phyloP scores from a whole-genome alignment of 2,329 filamentous ascomycete genomes.

The Cryphonectria japonica region DNA sequence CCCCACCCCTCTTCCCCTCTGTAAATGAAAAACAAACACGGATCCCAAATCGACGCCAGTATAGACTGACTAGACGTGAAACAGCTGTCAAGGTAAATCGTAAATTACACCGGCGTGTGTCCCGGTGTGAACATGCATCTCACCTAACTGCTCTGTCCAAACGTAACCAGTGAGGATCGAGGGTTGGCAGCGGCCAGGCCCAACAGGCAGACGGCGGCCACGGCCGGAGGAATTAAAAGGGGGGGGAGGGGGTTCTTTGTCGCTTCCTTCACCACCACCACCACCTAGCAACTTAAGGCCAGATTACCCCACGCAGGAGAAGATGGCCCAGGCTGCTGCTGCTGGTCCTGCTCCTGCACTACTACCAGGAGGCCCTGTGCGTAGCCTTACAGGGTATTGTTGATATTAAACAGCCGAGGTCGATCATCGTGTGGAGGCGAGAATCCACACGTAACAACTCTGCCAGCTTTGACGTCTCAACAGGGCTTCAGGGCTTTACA shows the following conservation, averaged over 20 bases:
- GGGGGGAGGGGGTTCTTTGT: neutral
- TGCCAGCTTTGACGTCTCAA: conserved; percentile 12
- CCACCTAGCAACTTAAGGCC: neutral
- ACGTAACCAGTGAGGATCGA: neutral
- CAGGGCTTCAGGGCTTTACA: neutral
- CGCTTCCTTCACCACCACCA: neutral
- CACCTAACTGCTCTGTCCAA: neutral
- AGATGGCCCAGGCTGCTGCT: conserved; percentile 1
- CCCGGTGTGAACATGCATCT: neutral
- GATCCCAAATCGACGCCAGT: conserved; percentile 1
- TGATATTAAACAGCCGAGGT: conserved; percentile 4
- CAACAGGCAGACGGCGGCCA: neutral
- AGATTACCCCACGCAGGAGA: neutral
- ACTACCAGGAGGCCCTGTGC: neutral
- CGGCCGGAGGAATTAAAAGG: no score
- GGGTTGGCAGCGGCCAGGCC: neutral
- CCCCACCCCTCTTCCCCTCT: neutral
- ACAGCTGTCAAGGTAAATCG: neutral
- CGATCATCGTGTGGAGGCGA: conserved; percentile 14
- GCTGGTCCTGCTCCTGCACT: neutral
- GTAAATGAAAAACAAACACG: neutral
- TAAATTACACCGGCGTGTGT: neutral
- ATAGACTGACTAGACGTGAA: conserved; percentile 10
- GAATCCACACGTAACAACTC: conserved; percentile 16
- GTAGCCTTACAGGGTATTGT: conserved; percentile 3